A percentile compares a stretch with the other conserved stretches of the same genome.
phyloP scores from a whole-genome alignment of 2,329 filamentous ascomycete species.

The Didymella arachidicola region DNA sequence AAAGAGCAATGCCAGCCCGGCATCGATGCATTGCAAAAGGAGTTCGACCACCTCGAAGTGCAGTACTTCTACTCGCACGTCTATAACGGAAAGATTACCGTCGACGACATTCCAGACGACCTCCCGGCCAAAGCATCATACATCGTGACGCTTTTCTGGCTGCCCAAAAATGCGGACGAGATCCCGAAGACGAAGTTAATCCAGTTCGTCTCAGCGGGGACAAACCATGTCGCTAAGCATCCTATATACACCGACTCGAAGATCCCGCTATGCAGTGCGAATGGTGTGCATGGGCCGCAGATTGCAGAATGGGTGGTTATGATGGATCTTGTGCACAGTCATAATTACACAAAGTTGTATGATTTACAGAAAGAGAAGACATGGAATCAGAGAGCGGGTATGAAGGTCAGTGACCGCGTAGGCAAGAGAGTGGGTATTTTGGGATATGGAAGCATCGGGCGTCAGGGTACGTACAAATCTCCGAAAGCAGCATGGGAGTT shows the following conservation, averaged over 20 bases:
- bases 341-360: conserved; percentile 62
- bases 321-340: conserved; percentile 66
- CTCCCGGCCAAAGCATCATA: conserved; percentile 52
- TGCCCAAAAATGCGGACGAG: conserved; percentile 51
- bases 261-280: conserved; percentile 63
- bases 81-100: conserved; percentile 50
- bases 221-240: conserved; percentile 61
- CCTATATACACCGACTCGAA: conserved; percentile 62
- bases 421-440: conserved; percentile 67
- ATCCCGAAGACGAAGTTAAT: conserved; percentile 58
- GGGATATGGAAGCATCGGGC: conserved; percentile 69
- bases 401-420: conserved; percentile 61
- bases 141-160: conserved; percentile 57
- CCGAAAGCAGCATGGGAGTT: too few species aligned
- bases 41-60: conserved; percentile 44
- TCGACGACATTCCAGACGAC: conserved; percentile 52
- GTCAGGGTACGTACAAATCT: conserved; percentile 57
- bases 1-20: conserved; percentile 31
- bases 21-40: conserved; percentile 37
- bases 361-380: conserved; percentile 64
- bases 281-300: conserved; percentile 68
- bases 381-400: conserved; percentile 56
- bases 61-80: conserved; percentile 37
- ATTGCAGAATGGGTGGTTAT: conserved; percentile 73
- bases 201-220: conserved; percentile 66